Evolutionary conservation across 2,329 filamentous ascomycete genomes (phyloP).

Genomic region (Fusarium lyarnte): DNA sequence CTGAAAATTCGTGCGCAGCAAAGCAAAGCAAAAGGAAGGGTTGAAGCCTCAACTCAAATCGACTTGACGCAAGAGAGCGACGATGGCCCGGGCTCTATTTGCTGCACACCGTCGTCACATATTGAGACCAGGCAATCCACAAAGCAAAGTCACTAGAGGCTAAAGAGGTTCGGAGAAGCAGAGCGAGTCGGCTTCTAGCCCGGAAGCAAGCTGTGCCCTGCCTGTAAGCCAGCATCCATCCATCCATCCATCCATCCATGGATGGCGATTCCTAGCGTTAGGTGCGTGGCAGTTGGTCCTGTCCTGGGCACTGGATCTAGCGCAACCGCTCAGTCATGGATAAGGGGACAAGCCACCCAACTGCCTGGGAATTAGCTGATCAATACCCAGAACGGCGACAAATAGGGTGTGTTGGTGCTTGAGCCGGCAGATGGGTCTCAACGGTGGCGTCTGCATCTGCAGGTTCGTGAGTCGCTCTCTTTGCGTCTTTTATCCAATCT

Average conservation of each 20-base stretch:
- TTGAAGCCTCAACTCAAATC: constrained; percentile 22
- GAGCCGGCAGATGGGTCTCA: constrained; percentile 25
- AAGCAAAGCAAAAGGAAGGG: not conserved
- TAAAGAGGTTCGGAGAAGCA: not conserved
- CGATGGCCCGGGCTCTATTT: constrained; percentile 21
- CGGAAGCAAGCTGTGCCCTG: constrained; percentile 20
- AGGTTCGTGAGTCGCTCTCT: constrained; percentile 26
- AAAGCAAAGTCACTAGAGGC: not conserved
- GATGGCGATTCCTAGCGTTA: constrained; percentile 28
- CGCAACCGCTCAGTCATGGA: constrained; percentile 23
- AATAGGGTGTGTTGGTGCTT: constrained; percentile 24
- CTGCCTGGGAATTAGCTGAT: constrained; percentile 33
- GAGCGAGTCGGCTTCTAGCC: constrained; percentile 31
- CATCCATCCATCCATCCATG: not conserved
- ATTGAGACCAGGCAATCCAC: constrained; percentile 18
- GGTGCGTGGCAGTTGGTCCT: not conserved
- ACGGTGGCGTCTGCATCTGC: constrained; percentile 34
- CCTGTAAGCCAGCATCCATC: constrained; percentile 16
- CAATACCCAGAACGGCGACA: constrained; percentile 37
- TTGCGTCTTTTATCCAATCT: constrained; percentile 31
- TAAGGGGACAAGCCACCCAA: constrained; percentile 30
- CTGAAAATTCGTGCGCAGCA: constrained; percentile 19
- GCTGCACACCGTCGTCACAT: constrained; percentile 32
- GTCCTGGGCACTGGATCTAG: constrained; percentile 31
- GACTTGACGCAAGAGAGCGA: constrained; percentile 18